Evolutionary conservation across 75 land plant species (phyloP), one percentile per base, ranked within the genome.

Genomic region (Adiantum capillusveneris): DNA sequence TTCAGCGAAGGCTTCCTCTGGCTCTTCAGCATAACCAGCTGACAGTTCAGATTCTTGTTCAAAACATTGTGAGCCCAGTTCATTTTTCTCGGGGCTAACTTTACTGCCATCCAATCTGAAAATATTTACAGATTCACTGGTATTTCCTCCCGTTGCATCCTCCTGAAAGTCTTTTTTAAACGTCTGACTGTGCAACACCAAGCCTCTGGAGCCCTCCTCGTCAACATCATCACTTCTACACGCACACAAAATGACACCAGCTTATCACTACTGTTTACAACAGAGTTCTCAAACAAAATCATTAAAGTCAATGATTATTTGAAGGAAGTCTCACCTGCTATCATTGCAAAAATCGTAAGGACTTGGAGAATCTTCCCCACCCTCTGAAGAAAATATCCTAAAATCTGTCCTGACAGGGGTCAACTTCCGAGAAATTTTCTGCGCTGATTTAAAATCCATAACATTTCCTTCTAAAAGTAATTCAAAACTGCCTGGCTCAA

Each of bases 341-440:
- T 21, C 50, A 46, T 53, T 53, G 55, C 55, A 53, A 14, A 53
- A 53, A 26, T 53, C 55, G 14, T 53, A 53, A 22, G 55, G 55
- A 53, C 55, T 53, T 53, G 55, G 55, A 25, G 55, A 53, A 24
- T 26, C 55, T 25, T 53, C 55, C 28, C 55, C 25, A 2, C 55
- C 55, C 28, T 27, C 25, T 5, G 55, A 7, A 14, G 55, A 53
- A 6, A 53, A 22, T 69, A 65, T 17, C 74, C 59, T 29, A 73
- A 65, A 11, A 68, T 68, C 7, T 34, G 37, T 9, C 3, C 37
- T 34, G 9, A 34, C 3, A 9, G 37, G 37, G 9, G 9, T 34
- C 37, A 34, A 5, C 37, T 34, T 34, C 3, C 37, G 9, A 9
- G 9, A 34, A 9, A 5, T 34, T 34, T 34, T 34, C 37, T 34